Percentiles rank a stretch among this genome's conserved stretches.
Conservation (phyloP, 441 rosid genomes). For the Francoa sonchifolia region DNA sequence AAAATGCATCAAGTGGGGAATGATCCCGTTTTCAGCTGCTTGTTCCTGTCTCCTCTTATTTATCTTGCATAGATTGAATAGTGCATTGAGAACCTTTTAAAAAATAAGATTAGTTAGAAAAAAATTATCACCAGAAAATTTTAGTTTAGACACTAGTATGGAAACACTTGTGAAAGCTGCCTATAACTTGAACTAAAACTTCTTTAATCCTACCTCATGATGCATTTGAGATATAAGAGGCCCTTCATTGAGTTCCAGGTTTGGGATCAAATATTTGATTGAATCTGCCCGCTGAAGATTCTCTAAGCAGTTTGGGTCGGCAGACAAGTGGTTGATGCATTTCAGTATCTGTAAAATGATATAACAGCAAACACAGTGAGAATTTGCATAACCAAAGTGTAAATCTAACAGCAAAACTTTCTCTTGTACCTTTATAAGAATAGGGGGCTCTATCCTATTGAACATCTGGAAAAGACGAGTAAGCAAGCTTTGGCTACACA, state of each 20-base stretch:
- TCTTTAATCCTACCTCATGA: conserved; percentile 63
- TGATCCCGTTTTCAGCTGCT: conserved; percentile 99
- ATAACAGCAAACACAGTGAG: conserved; percentile 10
- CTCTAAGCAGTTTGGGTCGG: conserved; percentile 96
- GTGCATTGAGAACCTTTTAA: conserved; percentile 78
- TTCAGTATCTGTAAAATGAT: conserved; percentile 45
- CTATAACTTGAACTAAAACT: no score
- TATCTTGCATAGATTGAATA: conserved; percentile 94
- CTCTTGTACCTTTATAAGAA: conserved; percentile 63
- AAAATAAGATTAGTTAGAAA: conserved; percentile 1
- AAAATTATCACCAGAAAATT: not conserved
- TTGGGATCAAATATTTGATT: conserved; percentile 87
- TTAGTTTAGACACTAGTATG: no score
- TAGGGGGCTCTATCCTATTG: conserved; percentile 76
- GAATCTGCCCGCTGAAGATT: conserved; percentile 98
- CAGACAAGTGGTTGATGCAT: conserved; percentile 75
- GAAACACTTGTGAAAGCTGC: no score
- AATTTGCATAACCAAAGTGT: conserved; percentile 2
- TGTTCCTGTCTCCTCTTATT: conserved; percentile 98
- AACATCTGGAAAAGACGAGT: conserved; percentile 93
- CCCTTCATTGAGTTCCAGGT: conserved; percentile 86
- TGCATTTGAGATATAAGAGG: conserved; percentile 68
- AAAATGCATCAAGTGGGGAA: conserved; percentile 86
- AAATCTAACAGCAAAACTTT: conserved; percentile 7
- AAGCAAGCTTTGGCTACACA: conserved; percentile 94